Conservation (phyloP, 495 filamentous ascomycete genomes). For the Talaromyces borbonicus region DNA sequence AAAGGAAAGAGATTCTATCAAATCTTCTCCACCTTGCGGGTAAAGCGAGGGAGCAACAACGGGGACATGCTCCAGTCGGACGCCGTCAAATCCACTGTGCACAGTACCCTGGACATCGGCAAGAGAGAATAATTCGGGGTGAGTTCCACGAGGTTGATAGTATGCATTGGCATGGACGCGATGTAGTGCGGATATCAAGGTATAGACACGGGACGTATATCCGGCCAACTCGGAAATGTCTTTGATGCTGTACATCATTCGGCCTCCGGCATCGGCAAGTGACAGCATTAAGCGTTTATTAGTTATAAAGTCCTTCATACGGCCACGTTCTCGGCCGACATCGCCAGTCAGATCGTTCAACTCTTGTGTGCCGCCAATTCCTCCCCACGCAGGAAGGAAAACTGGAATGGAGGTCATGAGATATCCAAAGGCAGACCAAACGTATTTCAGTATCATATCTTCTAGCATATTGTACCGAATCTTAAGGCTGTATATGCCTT, state of each 20-base stretch:
- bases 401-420: slow-evolving; percentile 85
- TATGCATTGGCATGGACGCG: slow-evolving; percentile 87
- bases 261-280: slow-evolving; percentile 87
- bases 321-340: slow-evolving; percentile 58
- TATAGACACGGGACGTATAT: slow-evolving; percentile 93
- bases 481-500: slow-evolving; percentile 89
- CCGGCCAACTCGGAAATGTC: slow-evolving; percentile 90
- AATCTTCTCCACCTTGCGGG: slow-evolving; percentile 78
- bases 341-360: slow-evolving; percentile 33
- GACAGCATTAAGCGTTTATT: slow-evolving; percentile 99
- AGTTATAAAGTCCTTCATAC: slow-evolving; percentile 99
- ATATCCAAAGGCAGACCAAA: slow-evolving; percentile 96
- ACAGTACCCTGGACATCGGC: slow-evolving; percentile 86
- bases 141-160: slow-evolving; percentile 52
- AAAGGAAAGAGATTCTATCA: slow-evolving; percentile 80
- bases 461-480: slow-evolving; percentile 98
- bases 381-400: slow-evolving; percentile 92
- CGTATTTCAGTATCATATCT: slow-evolving; percentile 96
- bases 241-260: slow-evolving; percentile 99
- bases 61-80: slow-evolving; percentile 88
- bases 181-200: slow-evolving; percentile 87
- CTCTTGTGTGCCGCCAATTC: slow-evolving; percentile 62
- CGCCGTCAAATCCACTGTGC: slow-evolving; percentile 88
- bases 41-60: slow-evolving; percentile 74
- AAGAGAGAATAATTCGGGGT: slow-evolving; percentile 74